These are phyloP conservation scores for Nicotiana paniculata DNA, from an alignment of 257 asterid species.

Conservation along the genomic window DNA sequence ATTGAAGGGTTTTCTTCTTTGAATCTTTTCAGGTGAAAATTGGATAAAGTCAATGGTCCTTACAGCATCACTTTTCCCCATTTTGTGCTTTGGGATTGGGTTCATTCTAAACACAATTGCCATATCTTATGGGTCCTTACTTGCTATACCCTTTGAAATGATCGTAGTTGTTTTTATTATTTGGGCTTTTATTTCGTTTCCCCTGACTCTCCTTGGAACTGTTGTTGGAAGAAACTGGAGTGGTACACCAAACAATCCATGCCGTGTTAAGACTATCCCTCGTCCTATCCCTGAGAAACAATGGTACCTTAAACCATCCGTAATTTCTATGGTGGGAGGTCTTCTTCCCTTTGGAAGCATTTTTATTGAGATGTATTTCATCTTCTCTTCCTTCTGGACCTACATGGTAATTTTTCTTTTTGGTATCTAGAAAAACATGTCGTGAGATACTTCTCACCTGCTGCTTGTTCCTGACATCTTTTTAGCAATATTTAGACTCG, in stretches of 20 bases:
- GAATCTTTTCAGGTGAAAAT: constrained; percentile 49
- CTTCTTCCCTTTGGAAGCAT: constrained; percentile 83
- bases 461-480: neutral
- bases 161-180: constrained; percentile 63
- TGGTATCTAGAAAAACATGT: neutral
- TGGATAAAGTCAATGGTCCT: constrained; percentile 81
- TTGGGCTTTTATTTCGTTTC: constrained; percentile 79
- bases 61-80: constrained; percentile 80
- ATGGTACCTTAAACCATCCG: constrained; percentile 69
- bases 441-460: neutral
- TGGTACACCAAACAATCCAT: constrained; percentile 74
- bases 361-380: constrained; percentile 70
- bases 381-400: constrained; percentile 87
- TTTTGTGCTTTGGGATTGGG: constrained; percentile 67
- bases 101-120: constrained; percentile 63
- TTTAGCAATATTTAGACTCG: neutral
- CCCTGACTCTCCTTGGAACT: constrained; percentile 77
- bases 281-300: constrained; percentile 80
- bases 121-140: constrained; percentile 65
- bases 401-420: constrained; percentile 47
- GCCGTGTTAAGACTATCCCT: constrained; percentile 81
- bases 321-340: constrained; percentile 77
- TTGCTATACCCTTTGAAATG: constrained; percentile 73
- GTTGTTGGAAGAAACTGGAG: constrained; percentile 77
- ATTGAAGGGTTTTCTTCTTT: neutral